Evolutionary conservation across 768 basidiomycete species (phyloP).

Genomic region (Calocybe gangraenosa): DNA sequence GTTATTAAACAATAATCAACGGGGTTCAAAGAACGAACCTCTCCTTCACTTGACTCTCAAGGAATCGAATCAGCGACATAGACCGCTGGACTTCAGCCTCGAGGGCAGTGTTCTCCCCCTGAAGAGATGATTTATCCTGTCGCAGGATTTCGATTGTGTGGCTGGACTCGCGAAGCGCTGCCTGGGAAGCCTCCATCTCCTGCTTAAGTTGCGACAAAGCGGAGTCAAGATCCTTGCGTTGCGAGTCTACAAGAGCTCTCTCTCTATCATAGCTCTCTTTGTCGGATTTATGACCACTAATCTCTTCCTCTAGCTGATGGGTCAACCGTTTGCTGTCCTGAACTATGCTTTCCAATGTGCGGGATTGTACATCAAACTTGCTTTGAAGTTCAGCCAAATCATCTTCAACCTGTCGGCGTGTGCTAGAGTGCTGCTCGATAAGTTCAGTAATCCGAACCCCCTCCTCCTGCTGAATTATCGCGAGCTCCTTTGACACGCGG

Average conservation of each 20-base stretch:
- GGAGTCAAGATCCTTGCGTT: conserved; percentile 27
- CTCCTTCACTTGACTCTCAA: conserved; percentile 63
- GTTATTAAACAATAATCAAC: not conserved
- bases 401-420: conserved; percentile 27
- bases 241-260: conserved; percentile 24
- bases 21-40: conserved; percentile 34
- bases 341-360: conserved; percentile 32
- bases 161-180: conserved; percentile 38
- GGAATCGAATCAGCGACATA: conserved; percentile 53
- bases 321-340: conserved; percentile 35
- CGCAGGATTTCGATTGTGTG: conserved; percentile 31
- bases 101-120: conserved; percentile 53
- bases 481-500: conserved; percentile 15
- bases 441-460: conserved; percentile 23
- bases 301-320: conserved; percentile 34
- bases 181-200: conserved; percentile 30
- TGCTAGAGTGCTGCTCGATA: conserved; percentile 23
- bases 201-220: conserved; percentile 29
- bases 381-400: conserved; percentile 30
- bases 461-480: conserved; percentile 23
- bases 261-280: conserved; percentile 27
- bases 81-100: conserved; percentile 65
- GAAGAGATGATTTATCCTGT: conserved; percentile 48
- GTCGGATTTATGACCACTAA: conserved; percentile 27
- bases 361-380: conserved; percentile 30